phyloP scores from a whole-genome alignment of 345 rosid species.

The Eucalyptus cloeziana region DNA sequence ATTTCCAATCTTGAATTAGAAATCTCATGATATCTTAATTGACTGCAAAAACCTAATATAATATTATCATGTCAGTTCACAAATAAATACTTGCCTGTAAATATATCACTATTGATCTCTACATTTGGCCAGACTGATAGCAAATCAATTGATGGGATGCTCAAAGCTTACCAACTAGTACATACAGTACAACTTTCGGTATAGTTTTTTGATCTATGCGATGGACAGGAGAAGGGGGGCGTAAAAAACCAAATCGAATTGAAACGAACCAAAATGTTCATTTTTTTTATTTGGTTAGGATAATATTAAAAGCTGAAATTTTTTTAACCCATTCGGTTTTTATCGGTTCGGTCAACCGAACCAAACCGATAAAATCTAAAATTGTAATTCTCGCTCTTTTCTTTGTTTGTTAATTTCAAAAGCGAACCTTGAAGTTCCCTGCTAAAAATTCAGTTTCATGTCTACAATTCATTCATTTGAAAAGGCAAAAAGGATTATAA shows the following conservation, averaged over 20 bases:
- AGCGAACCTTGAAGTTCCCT: too few species aligned
- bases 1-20: not conserved
- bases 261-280: too few species aligned
- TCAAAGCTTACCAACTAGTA: not conserved
- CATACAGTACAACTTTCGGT: too few species aligned
- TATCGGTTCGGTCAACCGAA: fast-evolving
- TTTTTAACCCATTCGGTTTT: fast-evolving
- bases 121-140: not conserved
- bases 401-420: too few species aligned
- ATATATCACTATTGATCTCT: not conserved
- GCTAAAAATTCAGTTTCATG: too few species aligned
- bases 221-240: not conserved
- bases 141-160: not conserved
- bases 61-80: not conserved
- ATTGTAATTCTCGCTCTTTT: too few species aligned
- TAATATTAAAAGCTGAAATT: too few species aligned
- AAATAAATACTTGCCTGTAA: too few species aligned
- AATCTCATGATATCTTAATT: not conserved
- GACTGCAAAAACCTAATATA: not conserved
- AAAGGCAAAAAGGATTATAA: too few species aligned
- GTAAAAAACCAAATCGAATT: fast-evolving
- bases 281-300: too few species aligned
- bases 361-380: fast-evolving
- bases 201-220: not conserved
- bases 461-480: too few species aligned